Base-by-base conservation (phyloP, 306 rosid genomes). In the Fragaria ananassa region DNA sequence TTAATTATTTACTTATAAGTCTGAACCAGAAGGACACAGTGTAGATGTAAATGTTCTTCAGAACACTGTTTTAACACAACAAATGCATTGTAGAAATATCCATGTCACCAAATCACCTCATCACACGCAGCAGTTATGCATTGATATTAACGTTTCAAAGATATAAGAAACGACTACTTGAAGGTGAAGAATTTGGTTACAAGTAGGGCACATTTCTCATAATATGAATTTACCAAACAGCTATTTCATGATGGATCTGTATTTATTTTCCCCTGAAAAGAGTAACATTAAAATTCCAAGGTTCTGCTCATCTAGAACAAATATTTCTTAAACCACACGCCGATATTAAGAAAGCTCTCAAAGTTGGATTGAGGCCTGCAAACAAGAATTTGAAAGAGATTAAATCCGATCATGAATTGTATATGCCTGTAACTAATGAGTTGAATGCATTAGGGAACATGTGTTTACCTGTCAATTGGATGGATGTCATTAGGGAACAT, bases 311-410 rank as follows among this genome's bases (percentile, higher is more conserved):
- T 84, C 83, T 84, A 87, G 87, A 87, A 23, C 84, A 84, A 85
- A 35, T 90, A 78, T 82, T 90, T 95, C 77, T 85, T 84, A 87
- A 95, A 95, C 97, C 97, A 95, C 31, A 86, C 88, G 18, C 92
- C 97, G 79, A 95, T 88, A 74, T 89, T 95, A 57, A 95, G 91
- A 82, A 77, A 92, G 86, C 93, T 86, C 86, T 95, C 98, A 25
- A 86, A 95, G 85, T 92, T 96, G 1, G 98, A 88, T 85, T 89
- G 97, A 12, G 98, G 98, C 85, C 98, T 95, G 81, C 68, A 71
- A 19, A 71, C 34, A 35, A 2, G 39, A 58, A 44, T 58, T 58
- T 10, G 29, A 41, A 58, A 23, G 21, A 72, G 68, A 73, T 73
- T 72, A 15, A 42, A 73, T 21, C 54, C 7, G 10, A 58, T 68